A percentile compares a stretch with the other conserved stretches of the same genome.
Evolutionary conservation across 2,329 filamentous ascomycete species (phyloP).

Genomic region (Malbranchea zuffiana): DNA sequence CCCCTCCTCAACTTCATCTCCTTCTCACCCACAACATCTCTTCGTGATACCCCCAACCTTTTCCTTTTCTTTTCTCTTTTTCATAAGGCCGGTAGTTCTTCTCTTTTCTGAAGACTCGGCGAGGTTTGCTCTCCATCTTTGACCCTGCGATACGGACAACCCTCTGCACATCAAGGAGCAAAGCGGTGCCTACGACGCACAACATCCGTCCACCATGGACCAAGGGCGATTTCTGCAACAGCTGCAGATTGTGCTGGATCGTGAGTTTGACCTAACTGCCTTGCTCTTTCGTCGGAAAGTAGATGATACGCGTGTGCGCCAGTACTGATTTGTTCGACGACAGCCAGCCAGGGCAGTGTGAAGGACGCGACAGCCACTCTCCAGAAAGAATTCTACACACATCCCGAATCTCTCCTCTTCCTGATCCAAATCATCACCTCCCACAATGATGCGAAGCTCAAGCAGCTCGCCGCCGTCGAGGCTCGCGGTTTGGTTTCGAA

Average conservation of each 20-base stretch:
- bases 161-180: neutral
- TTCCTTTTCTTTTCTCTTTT: constrained; percentile 15
- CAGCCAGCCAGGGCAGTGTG: constrained; percentile 79
- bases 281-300: neutral
- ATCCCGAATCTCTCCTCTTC: constrained; percentile 70
- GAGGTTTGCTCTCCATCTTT: constrained; percentile 20
- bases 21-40: constrained; percentile 7
- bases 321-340: constrained; percentile 14
- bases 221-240: constrained; percentile 75
- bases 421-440: constrained; percentile 82
- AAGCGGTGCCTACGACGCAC: no score
- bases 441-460: constrained; percentile 58
- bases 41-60: constrained; percentile 3
- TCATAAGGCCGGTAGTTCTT: no score
- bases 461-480: constrained; percentile 87
- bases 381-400: constrained; percentile 85
- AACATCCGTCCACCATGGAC: constrained; percentile 48
- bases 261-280: constrained; percentile 44
- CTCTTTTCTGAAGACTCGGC: constrained; percentile 16
- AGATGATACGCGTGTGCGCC: neutral
- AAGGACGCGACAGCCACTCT: constrained; percentile 83
- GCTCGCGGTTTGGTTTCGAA: constrained; percentile 69
- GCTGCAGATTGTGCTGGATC: constrained; percentile 76
- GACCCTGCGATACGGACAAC: constrained; percentile 15
- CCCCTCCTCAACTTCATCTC: neutral